Conservation (phyloP, 345 rosid species). For the Populus tremula region DNA sequence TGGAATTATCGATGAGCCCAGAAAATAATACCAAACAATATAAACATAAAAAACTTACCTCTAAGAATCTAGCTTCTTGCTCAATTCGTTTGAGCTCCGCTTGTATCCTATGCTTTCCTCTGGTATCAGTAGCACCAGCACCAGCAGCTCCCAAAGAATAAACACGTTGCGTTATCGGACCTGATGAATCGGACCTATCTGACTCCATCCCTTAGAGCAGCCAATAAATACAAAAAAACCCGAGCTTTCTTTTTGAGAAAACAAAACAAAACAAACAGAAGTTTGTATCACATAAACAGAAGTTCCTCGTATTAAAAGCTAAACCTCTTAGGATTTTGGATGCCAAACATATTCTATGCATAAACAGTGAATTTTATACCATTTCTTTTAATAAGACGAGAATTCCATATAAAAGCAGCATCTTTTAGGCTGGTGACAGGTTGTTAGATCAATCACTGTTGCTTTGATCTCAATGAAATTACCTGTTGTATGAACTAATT, state of each 20-base stretch:
- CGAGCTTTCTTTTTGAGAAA: neutral
- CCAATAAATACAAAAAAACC: conserved; percentile 7
- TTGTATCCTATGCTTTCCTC: conserved; percentile 32
- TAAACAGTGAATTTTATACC: too few species aligned
- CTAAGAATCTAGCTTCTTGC: conserved; percentile 29
- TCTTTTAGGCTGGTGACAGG: too few species aligned
- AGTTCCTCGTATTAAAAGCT: too few species aligned
- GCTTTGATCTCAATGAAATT: too few species aligned
- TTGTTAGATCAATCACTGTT: too few species aligned
- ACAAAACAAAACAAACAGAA: neutral
- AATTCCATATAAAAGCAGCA: too few species aligned
- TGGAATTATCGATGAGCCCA: neutral
- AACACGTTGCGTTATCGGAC: conserved; percentile 42
- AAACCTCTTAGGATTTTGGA: too few species aligned
- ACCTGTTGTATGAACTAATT: too few species aligned
- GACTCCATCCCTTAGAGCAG: conserved; percentile 44
- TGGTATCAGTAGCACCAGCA: conserved; percentile 21
- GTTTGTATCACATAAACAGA: too few species aligned
- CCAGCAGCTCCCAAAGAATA: conserved; percentile 19
- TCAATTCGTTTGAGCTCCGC: conserved; percentile 29
- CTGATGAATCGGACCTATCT: conserved; percentile 50
- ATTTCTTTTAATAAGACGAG: too few species aligned
- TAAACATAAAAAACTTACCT: conserved; percentile 13
- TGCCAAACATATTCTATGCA: too few species aligned
- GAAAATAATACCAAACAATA: neutral